Base-by-base conservation (phyloP, 176 grass and related monocot species). In the Eragrostis nindensis region DNA sequence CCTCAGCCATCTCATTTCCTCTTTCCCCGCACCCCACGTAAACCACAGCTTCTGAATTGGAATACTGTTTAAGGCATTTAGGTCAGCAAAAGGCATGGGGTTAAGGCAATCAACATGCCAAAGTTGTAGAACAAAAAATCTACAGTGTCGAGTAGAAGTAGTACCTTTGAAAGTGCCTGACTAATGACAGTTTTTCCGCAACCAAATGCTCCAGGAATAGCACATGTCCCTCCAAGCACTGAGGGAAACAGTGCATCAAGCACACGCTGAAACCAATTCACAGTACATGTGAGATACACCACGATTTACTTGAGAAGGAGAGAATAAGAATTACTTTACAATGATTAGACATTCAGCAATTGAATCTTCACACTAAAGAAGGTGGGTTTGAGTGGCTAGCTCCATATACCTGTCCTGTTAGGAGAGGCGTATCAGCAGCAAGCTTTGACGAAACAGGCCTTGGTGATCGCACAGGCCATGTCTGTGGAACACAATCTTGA, bases 1-100 rank as follows among this genome's bases (percentile, higher is more conserved):
- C 89, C 86, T 97, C 91, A 83, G 89, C 94, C 91, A 97, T 94
- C 80, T 94, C 94, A 81, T 97, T 94, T 89, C 91, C 94, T 86
- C 89, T 88, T 80, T 97, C 94, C 75, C 89, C 94, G 71, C 94
- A 97, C 17, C 91, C 94, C 57, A 94, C 94, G 38, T 97, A 94
- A 76, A 97, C 91, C n/a, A 97, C 91, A 38, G 84, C 82, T 64
- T 94, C 84, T 3, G 91, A 97, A 77, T 97, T 97, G 65, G 94
- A 97, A 80, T 94, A 97, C 87, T 97, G 81, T 73, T 83, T 16
- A 79, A 82, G 42, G 50, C 55, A 42, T 17, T 71, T 25, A 40
- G 55, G 53, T 13, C 26, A 84, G 6, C 62, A 26, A 68, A 76
- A 83, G 52, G 62, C 19, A n/a, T n/a, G n/a, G n/a, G 32, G 4